Percentiles rank a stretch among this genome's conserved stretches.
phyloP scores from a whole-genome alignment of 2,329 filamentous ascomycete genomes.

The Colletotrichum caudatum region DNA sequence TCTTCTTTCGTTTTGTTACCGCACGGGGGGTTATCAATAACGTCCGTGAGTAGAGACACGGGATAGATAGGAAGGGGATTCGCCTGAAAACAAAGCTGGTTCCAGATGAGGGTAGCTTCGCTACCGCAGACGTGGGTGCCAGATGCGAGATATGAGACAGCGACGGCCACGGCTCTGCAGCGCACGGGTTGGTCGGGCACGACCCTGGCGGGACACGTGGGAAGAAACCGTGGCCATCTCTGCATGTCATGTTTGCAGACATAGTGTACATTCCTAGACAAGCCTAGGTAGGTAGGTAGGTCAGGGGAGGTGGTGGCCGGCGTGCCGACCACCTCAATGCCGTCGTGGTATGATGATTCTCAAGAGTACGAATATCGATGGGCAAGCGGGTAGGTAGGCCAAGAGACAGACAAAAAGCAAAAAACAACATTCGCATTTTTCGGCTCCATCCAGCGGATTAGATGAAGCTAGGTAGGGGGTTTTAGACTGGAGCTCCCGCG shows the following conservation, averaged over 20 bases:
- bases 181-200: conserved; percentile 23
- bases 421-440: neutral
- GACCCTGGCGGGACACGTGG: conserved; percentile 35
- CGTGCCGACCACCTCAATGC: neutral
- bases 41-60: neutral
- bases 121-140: conserved; percentile 3
- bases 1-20: neutral
- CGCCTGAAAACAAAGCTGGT: neutral
- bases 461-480: conserved; percentile 2
- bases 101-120: conserved; percentile 1
- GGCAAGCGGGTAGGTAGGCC: no score
- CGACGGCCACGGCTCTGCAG: conserved; percentile 17
- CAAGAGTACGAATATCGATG: no score
- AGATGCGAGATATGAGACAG: conserved; percentile 3
- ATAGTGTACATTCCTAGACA: neutral
- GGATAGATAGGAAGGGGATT: neutral
- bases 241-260: conserved; percentile 6
- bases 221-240: conserved; percentile 18
- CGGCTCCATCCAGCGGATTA: neutral
- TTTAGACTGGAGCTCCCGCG: conserved; percentile 14
- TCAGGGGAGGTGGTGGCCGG: no score
- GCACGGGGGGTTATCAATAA: neutral
- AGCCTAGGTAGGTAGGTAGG: neutral
- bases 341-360: no score
- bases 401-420: no score